Evolutionary conservation across 257 asterid genomes (phyloP).

Genomic region (Asclepias syriaca): DNA sequence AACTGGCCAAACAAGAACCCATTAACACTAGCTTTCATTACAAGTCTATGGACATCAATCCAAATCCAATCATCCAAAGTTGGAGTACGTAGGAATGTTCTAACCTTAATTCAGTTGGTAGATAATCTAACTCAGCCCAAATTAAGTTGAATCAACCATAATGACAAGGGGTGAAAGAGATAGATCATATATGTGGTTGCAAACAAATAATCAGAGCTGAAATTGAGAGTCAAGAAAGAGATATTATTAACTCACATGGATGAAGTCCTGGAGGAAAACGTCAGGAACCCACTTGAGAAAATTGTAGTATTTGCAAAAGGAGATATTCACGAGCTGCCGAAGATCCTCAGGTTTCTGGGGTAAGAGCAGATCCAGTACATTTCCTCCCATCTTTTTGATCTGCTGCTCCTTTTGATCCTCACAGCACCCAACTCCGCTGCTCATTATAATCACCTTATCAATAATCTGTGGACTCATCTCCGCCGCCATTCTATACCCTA

Average conservation of each 20-base stretch:
- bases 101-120: background rate
- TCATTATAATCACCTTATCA: slow-evolving; percentile 54
- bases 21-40: no score
- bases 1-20: background rate
- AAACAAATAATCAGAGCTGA: no score
- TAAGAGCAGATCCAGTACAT: slow-evolving; percentile 39
- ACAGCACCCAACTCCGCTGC: slow-evolving; percentile 51
- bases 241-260: slow-evolving; percentile 31
- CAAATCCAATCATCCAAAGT: no score
- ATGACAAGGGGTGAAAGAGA: no score
- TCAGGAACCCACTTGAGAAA: slow-evolving; percentile 50
- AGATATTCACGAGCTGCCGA: slow-evolving; percentile 34
- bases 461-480: slow-evolving; percentile 41
- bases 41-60: no score
- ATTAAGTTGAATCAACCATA: no score
- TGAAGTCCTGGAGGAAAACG: slow-evolving; percentile 41
- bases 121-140: background rate
- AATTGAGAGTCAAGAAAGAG: no score
- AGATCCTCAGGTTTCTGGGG: slow-evolving; percentile 47
- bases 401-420: slow-evolving; percentile 40
- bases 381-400: slow-evolving; percentile 35
- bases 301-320: slow-evolving; percentile 28
- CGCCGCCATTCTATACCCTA: slow-evolving; percentile 67
- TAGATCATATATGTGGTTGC: background rate
- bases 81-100: no score